phyloP scores from a whole-genome alignment of 331 rosid species.

The Dryas integrifolia region DNA sequence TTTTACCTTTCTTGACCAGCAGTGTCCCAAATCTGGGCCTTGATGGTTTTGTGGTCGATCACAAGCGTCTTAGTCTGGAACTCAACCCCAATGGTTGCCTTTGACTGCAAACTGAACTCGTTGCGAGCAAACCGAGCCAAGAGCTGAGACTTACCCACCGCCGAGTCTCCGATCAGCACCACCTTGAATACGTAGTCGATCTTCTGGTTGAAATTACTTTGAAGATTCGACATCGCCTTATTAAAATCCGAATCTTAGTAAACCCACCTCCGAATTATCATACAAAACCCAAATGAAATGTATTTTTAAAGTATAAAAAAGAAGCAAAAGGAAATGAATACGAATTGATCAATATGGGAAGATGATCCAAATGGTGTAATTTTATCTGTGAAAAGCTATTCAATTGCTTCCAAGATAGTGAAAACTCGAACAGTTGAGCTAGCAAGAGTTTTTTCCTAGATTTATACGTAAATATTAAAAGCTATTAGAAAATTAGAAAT shows the following conservation, averaged over 20 bases:
- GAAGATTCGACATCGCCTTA: conserved; percentile 55
- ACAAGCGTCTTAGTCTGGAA: conserved; percentile 75
- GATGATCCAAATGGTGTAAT: not conserved
- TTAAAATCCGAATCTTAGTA: not conserved
- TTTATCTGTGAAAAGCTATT: not conserved
- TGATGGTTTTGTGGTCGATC: conserved; percentile 76
- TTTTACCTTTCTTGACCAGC: conserved; percentile 97
- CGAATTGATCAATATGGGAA: not conserved
- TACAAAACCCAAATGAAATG: not conserved
- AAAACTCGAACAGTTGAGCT: not conserved
- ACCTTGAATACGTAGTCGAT: conserved; percentile 88
- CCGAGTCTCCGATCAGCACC: conserved; percentile 88
- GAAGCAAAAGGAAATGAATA: not conserved
- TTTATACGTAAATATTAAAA: no score
- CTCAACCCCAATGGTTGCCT: conserved; percentile 91
- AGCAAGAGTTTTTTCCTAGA: not conserved
- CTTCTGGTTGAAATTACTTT: conserved; percentile 61
- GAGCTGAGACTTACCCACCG: conserved; percentile 92
- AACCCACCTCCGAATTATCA: not conserved
- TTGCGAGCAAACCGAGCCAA: conserved; percentile 67
- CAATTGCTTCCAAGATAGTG: not conserved
- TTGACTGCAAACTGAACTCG: conserved; percentile 75
- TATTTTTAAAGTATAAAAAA: not conserved
- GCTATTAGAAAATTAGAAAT: no score
- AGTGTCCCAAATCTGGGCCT: conserved; percentile 98